Base-by-base conservation (phyloP, 306 rosid species). In the Dryas alaskensis region DNA sequence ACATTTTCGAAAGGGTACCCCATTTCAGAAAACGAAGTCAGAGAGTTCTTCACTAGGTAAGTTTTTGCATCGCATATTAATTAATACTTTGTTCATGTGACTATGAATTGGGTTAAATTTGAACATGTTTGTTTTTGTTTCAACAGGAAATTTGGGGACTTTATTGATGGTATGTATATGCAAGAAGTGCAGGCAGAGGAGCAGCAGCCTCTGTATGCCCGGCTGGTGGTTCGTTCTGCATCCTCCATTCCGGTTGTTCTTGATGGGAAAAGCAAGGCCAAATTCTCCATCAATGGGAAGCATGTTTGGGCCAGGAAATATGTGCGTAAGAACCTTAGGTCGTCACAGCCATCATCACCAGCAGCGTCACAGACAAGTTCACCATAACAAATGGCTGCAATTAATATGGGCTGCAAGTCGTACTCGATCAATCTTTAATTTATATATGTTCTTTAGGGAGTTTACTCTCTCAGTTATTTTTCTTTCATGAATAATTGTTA, bases 1-100 rank as follows among this genome's bases (percentile, higher is more conserved):
- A 88, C 91, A 7, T 90, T 90, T 64, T 88, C 93, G 0, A 86
- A 82, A 62, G 96, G 93, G 0, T 88, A 88, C 65, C 96, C 91
- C 6, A 78, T 88, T 51, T 80, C 85, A 0, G 83, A 86, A 72
- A 9, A 9, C 3, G 96, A 90, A 75, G 39, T 90, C 3, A 73
- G 50, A 59, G 83, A 87, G 3, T 88, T 76, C 55, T 85, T 90
- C 61, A 17, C 77, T 3, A 82, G 85, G 96, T 76, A 31, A 31
- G 2, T 31, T 31, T 31, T 31, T 31, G 37, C 37, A 31, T 31
- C 3, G 37, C 37, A 31, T 31, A 31, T 31, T 1, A 31, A 31
- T 31, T 31, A 22, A 22, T 22, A 1, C 37, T 31, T 31, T 31
- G 37, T 31, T 31, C 37, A 31, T 31, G 37, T 31, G 37, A 31